phyloP scores from a whole-genome alignment of 257 asterid genomes.

The Vinca minor region DNA sequence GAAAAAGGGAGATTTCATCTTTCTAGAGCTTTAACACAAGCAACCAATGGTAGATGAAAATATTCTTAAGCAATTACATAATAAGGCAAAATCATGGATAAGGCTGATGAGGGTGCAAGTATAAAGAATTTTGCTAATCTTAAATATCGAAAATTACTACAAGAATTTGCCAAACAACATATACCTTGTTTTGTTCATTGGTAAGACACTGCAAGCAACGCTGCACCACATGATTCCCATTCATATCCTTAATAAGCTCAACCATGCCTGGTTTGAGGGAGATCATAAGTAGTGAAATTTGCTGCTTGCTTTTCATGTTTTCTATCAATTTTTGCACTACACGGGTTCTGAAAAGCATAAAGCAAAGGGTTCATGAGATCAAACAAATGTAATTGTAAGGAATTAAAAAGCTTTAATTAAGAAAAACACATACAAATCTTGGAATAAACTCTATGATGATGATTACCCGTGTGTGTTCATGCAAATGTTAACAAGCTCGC shows the following conservation, averaged over 20 bases:
- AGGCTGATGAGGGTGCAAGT: neutral
- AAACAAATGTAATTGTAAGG: neutral
- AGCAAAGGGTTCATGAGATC: neutral
- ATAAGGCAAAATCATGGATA: neutral
- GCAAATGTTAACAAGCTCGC: constrained; percentile 22
- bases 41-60: neutral
- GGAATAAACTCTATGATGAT: neutral
- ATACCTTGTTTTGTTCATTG: constrained; percentile 35
- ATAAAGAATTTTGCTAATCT: neutral
- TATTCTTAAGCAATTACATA: neutral
- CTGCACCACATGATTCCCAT: constrained; percentile 43
- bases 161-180: neutral
- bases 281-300: constrained; percentile 24
- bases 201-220: constrained; percentile 31
- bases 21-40: too few species aligned
- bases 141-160: too few species aligned
- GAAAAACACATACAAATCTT: neutral
- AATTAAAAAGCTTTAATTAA: neutral
- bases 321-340: constrained; percentile 39
- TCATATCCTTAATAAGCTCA: constrained; percentile 31
- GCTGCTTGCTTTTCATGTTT: constrained; percentile 26
- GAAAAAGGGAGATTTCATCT: too few species aligned
- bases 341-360: constrained; percentile 28
- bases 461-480: constrained; percentile 35
- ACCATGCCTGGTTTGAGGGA: constrained; percentile 37